Evolutionary conservation across 2,329 filamentous ascomycete species (phyloP).

Genomic region (Diaporthe citriasiana): DNA sequence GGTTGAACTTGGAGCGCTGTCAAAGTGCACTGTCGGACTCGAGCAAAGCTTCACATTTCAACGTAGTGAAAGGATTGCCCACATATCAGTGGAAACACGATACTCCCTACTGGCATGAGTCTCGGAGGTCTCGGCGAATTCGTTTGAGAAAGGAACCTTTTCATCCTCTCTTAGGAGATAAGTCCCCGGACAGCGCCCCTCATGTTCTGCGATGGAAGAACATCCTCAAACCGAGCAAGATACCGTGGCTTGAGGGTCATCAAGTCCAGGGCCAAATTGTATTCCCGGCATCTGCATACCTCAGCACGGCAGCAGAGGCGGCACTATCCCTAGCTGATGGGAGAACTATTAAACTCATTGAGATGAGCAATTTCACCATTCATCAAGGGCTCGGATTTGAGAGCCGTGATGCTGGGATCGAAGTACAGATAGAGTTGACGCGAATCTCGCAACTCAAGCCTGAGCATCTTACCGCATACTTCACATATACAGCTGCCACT

Average conservation of each 20-base stretch:
- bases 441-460: not conserved
- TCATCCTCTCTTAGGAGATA: conserved; percentile 39
- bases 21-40: conserved; percentile 9
- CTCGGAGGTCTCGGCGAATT: conserved; percentile 34
- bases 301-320: conserved; percentile 45
- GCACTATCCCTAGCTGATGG: conserved; percentile 11
- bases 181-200: not conserved
- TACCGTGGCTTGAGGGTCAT: conserved; percentile 58
- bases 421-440: conserved; percentile 14
- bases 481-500: conserved; percentile 5
- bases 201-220: conserved; percentile 47
- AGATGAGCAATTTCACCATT: conserved; percentile 44
- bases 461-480: not conserved
- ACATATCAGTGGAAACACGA: conserved; percentile 41
- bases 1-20: conserved; percentile 13
- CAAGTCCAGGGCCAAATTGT: conserved; percentile 51
- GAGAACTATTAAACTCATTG: conserved; percentile 21
- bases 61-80: conserved; percentile 34
- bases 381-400: conserved; percentile 41
- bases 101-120: conserved; percentile 37
- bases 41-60: not conserved
- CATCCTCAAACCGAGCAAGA: conserved; percentile 45
- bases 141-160: not conserved
- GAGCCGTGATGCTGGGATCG: conserved; percentile 32
- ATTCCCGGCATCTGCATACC: conserved; percentile 52